phyloP scores from a whole-genome alignment of 768 basidiomycete genomes.

The Crucibulum laeve region DNA sequence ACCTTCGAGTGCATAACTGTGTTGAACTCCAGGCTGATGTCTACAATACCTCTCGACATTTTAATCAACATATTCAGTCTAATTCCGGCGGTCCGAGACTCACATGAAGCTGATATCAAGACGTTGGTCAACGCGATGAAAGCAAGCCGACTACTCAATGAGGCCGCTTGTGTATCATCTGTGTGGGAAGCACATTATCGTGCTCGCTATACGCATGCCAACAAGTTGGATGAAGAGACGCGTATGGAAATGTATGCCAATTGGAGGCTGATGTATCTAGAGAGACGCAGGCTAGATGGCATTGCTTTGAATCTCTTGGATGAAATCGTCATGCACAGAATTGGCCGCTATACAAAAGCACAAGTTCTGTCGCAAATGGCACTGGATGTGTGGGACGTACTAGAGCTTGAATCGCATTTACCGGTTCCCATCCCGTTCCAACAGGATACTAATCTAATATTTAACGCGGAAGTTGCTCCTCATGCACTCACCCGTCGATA shows the following conservation, averaged over 20 bases:
- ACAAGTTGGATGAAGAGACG: slow-evolving; percentile 27
- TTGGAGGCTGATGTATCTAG: slow-evolving; percentile 43
- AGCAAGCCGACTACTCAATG: slow-evolving; percentile 32
- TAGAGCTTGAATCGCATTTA: slow-evolving; percentile 34
- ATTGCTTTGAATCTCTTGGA: slow-evolving; percentile 36
- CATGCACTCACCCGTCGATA: slow-evolving; percentile 38
- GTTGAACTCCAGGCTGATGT: slow-evolving; percentile 1
- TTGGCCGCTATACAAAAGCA: slow-evolving; percentile 34
- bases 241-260: slow-evolving; percentile 27
- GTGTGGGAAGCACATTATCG: slow-evolving; percentile 55
- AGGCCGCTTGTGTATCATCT: slow-evolving; percentile 33
- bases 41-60: slow-evolving; percentile 23
- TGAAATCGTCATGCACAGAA: slow-evolving; percentile 29
- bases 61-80: slow-evolving; percentile 18
- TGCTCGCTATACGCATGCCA: slow-evolving; percentile 40
- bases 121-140: slow-evolving; percentile 37
- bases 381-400: slow-evolving; percentile 54
- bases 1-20: background rate
- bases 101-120: slow-evolving; percentile 14
- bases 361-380: slow-evolving; percentile 33
- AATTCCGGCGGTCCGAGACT: slow-evolving; percentile 14
- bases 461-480: slow-evolving; percentile 6
- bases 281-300: slow-evolving; percentile 39
- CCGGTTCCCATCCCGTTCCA: slow-evolving; percentile 24
- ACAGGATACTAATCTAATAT: background rate